Conservation (phyloP, 2,329 filamentous ascomycete genomes). For the Talaromyces sp. region DNA sequence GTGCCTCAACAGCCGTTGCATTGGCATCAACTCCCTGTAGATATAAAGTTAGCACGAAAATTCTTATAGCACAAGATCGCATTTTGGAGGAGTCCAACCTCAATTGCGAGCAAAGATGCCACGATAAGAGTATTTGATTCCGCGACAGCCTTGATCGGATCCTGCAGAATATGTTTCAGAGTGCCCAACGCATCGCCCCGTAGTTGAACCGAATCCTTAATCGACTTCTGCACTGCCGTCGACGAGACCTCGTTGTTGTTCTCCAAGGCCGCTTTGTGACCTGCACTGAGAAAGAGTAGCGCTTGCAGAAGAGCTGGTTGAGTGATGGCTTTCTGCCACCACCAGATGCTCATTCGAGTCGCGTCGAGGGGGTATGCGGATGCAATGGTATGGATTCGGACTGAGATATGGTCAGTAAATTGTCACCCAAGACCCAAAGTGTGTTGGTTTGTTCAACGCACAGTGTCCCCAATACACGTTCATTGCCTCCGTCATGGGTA, state of each 20-base stretch:
- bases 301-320: constrained; percentile 19
- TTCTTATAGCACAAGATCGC: too few relatives aligned
- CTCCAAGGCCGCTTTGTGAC: constrained; percentile 18
- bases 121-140: constrained; percentile 19
- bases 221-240: constrained; percentile 12
- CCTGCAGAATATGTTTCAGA: constrained; percentile 12
- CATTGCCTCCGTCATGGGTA: constrained; percentile 5
- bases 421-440: not conserved
- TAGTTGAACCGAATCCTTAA: too few relatives aligned
- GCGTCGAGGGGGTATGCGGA: constrained; percentile 18
- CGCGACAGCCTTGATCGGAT: constrained; percentile 15
- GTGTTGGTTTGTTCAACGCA: constrained; percentile 7
- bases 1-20: constrained; percentile 15
- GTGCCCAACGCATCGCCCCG: too few relatives aligned
- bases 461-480: constrained; percentile 21
- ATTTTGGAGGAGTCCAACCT: constrained; percentile 8
- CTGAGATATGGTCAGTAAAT: too few relatives aligned
- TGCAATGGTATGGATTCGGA: too few relatives aligned
- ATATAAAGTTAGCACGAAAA: not conserved
- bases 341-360: constrained; percentile 18
- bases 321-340: constrained; percentile 17
- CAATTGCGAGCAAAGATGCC: constrained; percentile 17
- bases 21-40: constrained; percentile 18
- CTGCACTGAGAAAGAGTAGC: constrained; percentile 18
- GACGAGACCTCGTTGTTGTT: constrained; percentile 14